Evolutionary conservation across 1,284 basidiomycete genomes (phyloP).

Genomic region (Trametes versicolor): DNA sequence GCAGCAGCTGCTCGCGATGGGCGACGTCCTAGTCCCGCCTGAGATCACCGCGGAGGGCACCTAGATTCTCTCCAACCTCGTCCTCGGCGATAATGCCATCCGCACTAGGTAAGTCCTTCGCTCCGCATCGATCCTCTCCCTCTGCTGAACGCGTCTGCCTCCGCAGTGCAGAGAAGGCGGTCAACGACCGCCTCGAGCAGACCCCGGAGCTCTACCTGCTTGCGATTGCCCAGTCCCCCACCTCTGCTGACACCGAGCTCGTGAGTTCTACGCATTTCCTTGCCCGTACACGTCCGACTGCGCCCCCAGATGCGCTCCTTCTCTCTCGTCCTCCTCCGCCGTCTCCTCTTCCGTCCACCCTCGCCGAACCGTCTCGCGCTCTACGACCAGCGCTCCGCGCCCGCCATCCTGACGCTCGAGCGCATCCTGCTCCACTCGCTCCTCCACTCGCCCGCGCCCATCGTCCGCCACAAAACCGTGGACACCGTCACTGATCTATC

Average conservation of each 20-base stretch:
- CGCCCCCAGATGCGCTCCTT: conserved; percentile 78
- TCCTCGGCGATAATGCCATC: conserved; percentile 82
- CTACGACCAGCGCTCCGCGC: conserved; percentile 77
- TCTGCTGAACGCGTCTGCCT: conserved; percentile 12
- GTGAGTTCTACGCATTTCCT: conserved; percentile 51
- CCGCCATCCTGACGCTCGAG: conserved; percentile 72
- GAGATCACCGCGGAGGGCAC: conserved; percentile 78
- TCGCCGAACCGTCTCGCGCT: conserved; percentile 54
- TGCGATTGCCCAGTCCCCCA: conserved; percentile 78
- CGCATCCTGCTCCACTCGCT: conserved; percentile 75
- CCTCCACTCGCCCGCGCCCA: conserved; percentile 61
- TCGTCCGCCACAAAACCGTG: conserved; percentile 73
- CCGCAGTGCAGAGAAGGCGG: conserved; percentile 76
- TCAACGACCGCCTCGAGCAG: conserved; percentile 78
- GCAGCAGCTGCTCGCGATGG: conserved; percentile 19
- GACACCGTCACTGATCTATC: conserved; percentile 80
- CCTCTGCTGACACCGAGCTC: conserved; percentile 76
- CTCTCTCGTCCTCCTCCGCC: conserved; percentile 78
- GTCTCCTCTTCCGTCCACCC: conserved; percentile 72
- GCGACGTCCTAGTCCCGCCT: conserved; percentile 59
- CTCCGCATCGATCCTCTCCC: conserved; percentile 13
- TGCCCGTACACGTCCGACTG: neutral
- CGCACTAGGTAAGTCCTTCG: conserved; percentile 65
- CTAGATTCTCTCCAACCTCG: conserved; percentile 84
- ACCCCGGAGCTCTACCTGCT: conserved; percentile 81